These are phyloP conservation scores for Otatea glauca DNA, from an alignment of 176 grass and related monocot genomes.

Conservation along the genomic window DNA sequence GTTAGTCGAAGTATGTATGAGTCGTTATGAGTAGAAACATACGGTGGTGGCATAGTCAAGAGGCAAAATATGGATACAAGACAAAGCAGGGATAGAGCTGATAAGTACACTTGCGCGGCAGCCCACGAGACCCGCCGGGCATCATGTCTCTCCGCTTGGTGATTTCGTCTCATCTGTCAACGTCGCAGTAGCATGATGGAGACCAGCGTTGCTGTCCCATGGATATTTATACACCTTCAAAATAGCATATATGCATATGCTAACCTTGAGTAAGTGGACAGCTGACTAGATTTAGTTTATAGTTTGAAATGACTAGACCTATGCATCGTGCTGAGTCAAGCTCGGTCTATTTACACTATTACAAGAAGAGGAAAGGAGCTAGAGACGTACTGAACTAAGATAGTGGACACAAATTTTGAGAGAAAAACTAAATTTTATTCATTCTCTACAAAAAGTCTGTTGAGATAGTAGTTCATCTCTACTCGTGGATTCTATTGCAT, in stretches of 20 bases:
- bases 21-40: slow-evolving; percentile 50
- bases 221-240: not conserved
- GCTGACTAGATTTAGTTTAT: not conserved
- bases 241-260: not conserved
- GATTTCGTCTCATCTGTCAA: slow-evolving; percentile 9
- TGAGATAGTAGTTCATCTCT: too few species aligned
- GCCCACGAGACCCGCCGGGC: slow-evolving; percentile 33
- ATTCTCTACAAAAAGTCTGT: too few species aligned
- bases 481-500: too few species aligned
- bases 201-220: not conserved
- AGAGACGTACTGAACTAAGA: too few species aligned
- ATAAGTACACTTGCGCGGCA: not conserved
- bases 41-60: slow-evolving; percentile 44
- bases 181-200: slow-evolving; percentile 1
- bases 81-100: not conserved
- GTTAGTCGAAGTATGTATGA: slow-evolving; percentile 25
- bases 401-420: too few species aligned
- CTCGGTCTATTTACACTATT: too few species aligned
- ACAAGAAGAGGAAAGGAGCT: too few species aligned
- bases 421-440: too few species aligned
- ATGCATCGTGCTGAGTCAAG: too few species aligned
- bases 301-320: not conserved
- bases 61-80: not conserved
- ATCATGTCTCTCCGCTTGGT: slow-evolving; percentile 26
- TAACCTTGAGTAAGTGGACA: not conserved